A percentile compares a stretch with the other conserved stretches of the same genome.
phyloP scores from a whole-genome alignment of 2,329 filamentous ascomycete species.

The Epichloe hybrida region DNA sequence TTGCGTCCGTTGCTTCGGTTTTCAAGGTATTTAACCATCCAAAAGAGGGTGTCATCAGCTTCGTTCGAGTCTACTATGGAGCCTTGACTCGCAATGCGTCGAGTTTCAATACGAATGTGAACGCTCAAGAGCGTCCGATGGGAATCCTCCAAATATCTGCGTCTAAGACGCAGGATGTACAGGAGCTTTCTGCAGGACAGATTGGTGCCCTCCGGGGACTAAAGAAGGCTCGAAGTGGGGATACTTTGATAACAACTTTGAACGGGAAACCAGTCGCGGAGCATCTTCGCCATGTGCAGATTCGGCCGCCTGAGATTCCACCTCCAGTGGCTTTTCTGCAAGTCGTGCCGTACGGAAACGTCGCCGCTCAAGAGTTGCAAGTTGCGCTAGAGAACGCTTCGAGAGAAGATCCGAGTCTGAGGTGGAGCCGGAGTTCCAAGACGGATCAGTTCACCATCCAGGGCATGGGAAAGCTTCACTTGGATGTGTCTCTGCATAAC shows the following conservation, averaged over 20 bases:
- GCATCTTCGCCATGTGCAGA: constrained; percentile 59
- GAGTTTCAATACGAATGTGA: constrained; percentile 79
- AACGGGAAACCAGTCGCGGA: constrained; percentile 49
- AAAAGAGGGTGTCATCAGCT: constrained; percentile 76
- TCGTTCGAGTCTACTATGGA: constrained; percentile 84
- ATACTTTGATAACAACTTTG: constrained; percentile 70
- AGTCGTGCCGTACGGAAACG: constrained; percentile 65
- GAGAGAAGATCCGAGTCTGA: constrained; percentile 82
- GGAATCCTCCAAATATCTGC: constrained; percentile 83
- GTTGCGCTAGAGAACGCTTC: constrained; percentile 65
- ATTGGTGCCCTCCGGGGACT: constrained; percentile 89
- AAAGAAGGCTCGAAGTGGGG: constrained; percentile 83
- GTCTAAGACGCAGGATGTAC: constrained; percentile 72
- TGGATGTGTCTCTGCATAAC: constrained; percentile 83
- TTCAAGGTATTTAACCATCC: constrained; percentile 94
- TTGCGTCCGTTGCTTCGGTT: constrained; percentile 48
- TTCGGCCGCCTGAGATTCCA: constrained; percentile 78
- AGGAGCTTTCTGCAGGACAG: constrained; percentile 68
- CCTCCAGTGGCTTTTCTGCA: constrained; percentile 95
- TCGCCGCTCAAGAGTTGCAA: constrained; percentile 68
- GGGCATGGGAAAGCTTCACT: constrained; percentile 91
- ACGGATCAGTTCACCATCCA: constrained; percentile 86
- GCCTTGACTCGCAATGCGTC: constrained; percentile 57
- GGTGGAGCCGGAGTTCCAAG: constrained; percentile 74
- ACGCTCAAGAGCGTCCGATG: constrained; percentile 65